These are phyloP conservation scores for Hanseniaspora vineae DNA, from an alignment of 805 yeast species.

Conservation along the genomic window DNA sequence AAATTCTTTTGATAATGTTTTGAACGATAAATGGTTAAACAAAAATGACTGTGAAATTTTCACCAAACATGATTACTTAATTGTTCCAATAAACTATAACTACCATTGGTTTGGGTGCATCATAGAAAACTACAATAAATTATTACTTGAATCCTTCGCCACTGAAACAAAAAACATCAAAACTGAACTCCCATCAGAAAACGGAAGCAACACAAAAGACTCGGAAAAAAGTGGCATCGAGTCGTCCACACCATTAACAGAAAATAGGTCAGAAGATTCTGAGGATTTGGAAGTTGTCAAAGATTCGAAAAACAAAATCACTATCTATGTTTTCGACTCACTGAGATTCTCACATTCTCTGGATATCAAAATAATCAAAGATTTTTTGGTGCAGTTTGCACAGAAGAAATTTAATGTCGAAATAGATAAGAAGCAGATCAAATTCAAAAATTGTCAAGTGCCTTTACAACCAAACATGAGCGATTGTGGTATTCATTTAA, in stretches of 20 bases:
- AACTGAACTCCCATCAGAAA: slow-evolving; percentile 1
- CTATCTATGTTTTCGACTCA: slow-evolving; percentile 64
- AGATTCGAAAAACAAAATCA: slow-evolving; percentile 11
- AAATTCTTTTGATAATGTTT: slow-evolving; percentile 44
- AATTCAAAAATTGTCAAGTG: slow-evolving; percentile 39
- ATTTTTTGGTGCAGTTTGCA: slow-evolving; percentile 57
- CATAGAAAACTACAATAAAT: slow-evolving; percentile 38
- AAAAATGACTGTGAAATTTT: slow-evolving; percentile 39
- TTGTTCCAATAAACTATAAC: slow-evolving; percentile 66
- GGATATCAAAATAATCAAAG: slow-evolving; percentile 40
- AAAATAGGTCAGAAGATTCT: background rate
- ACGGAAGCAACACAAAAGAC: background rate
- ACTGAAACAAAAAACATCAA: slow-evolving; percentile 5
- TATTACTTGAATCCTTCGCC: slow-evolving; percentile 6
- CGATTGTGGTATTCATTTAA: slow-evolving; percentile 91
- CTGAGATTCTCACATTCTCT: slow-evolving; percentile 42
- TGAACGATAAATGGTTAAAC: slow-evolving; percentile 55
- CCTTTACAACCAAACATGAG: slow-evolving; percentile 81
- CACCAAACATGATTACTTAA: slow-evolving; percentile 45
- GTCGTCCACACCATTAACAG: background rate
- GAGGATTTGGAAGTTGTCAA: background rate
- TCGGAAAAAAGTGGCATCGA: background rate
- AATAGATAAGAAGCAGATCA: slow-evolving; percentile 34
- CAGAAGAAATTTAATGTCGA: slow-evolving; percentile 42
- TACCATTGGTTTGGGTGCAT: slow-evolving; percentile 85